These are phyloP conservation scores for Syzygium jambos DNA, from an alignment of 345 rosid genomes.

Conservation along the genomic window DNA sequence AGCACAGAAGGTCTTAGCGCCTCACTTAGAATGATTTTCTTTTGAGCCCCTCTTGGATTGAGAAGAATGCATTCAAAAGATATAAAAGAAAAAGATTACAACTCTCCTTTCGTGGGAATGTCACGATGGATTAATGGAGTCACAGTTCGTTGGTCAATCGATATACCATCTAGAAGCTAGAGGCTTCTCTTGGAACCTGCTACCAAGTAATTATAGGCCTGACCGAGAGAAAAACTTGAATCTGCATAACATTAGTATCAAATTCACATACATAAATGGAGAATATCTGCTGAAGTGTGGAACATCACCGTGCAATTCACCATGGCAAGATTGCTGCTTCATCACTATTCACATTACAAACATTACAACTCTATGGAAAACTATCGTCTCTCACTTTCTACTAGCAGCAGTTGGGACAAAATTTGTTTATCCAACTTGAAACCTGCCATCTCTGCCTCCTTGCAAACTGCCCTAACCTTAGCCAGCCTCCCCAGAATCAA, in stretches of 20 bases:
- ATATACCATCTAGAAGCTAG: neutral
- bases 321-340: neutral
- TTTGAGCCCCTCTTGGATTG: neutral
- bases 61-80: neutral
- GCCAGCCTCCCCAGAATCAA: slow-evolving; percentile 48
- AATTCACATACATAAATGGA: neutral
- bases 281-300: neutral
- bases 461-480: slow-evolving; percentile 58
- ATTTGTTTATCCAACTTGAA: slow-evolving; percentile 41
- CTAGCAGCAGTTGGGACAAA: slow-evolving; percentile 20
- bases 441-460: slow-evolving; percentile 76
- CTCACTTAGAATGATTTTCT: neutral
- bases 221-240: neutral
- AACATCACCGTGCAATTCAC: neutral
- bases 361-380: neutral
- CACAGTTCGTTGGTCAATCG: neutral
- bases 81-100: neutral
- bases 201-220: neutral
- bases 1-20: neutral
- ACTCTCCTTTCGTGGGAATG: neutral
- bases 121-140: neutral
- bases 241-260: neutral
- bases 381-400: slow-evolving; percentile 23
- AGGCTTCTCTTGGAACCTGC: neutral
- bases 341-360: neutral